phyloP scores from a whole-genome alignment of 2,329 filamentous ascomycete species.

The Fusarium nygamai region DNA sequence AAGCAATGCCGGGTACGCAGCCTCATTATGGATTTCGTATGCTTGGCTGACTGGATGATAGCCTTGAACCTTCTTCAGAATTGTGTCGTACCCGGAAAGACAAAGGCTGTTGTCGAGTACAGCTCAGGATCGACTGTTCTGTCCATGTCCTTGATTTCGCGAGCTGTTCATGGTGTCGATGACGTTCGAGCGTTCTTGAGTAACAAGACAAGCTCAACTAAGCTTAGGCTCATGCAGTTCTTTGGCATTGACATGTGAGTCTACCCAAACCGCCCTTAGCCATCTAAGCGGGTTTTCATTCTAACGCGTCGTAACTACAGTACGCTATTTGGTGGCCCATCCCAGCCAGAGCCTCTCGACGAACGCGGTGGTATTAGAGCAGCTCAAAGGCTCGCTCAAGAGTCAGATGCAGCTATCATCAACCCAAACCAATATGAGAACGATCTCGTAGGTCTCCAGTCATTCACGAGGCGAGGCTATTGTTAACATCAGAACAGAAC shows the following conservation, averaged over 20 bases:
- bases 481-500: conserved; percentile 48
- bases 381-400: conserved; percentile 54
- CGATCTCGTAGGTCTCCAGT: conserved; percentile 46
- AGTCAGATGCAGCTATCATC: conserved; percentile 56
- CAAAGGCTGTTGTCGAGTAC: conserved; percentile 66
- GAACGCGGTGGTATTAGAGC: conserved; percentile 62
- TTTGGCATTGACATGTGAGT: conserved; percentile 65
- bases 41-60: neutral
- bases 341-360: conserved; percentile 65
- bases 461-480: fast-evolving
- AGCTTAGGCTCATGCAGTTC: conserved; percentile 66
- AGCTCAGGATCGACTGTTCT: conserved; percentile 71
- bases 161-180: conserved; percentile 60
- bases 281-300: too few species aligned
- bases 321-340: conserved; percentile 67
- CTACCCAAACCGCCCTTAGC: too few species aligned
- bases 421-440: conserved; percentile 69
- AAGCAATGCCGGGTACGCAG: conserved; percentile 64
- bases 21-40: neutral
- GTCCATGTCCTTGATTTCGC: conserved; percentile 65
- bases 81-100: conserved; percentile 46
- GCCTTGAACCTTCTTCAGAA: conserved; percentile 60
- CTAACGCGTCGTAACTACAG: neutral
- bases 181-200: conserved; percentile 66
- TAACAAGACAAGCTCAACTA: conserved; percentile 66